Conservation (phyloP, 164 flowering plant species). For the Umbellularia californica region DNA sequence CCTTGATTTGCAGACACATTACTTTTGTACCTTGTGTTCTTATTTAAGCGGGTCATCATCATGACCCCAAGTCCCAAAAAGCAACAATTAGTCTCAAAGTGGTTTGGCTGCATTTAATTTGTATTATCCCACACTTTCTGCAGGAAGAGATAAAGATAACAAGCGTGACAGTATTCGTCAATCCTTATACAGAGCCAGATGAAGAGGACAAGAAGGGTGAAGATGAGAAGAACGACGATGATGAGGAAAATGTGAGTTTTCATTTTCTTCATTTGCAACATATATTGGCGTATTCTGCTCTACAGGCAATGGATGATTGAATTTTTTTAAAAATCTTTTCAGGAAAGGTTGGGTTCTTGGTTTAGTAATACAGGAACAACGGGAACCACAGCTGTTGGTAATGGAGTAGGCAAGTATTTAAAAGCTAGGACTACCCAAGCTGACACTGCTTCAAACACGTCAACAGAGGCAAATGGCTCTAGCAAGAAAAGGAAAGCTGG, state of each 20-base stretch:
- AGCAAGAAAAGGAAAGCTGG: constrained; percentile 69
- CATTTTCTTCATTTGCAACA: not conserved
- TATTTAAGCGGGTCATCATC: too few species aligned
- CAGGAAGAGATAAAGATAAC: constrained; percentile 95
- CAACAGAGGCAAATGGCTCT: constrained; percentile 18
- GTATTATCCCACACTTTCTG: not conserved
- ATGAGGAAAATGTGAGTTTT: constrained; percentile 60
- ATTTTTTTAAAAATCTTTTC: constrained; percentile 16
- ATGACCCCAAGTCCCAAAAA: too few species aligned
- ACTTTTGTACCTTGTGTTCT: too few species aligned
- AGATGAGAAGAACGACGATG: constrained; percentile 40
- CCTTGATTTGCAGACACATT: too few species aligned
- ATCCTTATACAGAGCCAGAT: constrained; percentile 85
- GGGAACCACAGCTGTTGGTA: constrained; percentile 40
- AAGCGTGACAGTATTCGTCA: constrained; percentile 64
- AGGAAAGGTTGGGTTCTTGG: constrained; percentile 94
- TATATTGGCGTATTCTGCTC: not conserved
- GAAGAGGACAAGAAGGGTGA: constrained; percentile 61
- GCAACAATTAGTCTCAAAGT: too few species aligned
- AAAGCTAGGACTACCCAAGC: constrained; percentile 42
- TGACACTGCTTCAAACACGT: constrained; percentile 28
- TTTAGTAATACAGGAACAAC: constrained; percentile 66
- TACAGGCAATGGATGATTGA: not conserved
- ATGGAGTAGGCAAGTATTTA: constrained; percentile 86
- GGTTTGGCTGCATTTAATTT: not conserved